These are phyloP conservation scores for Limonomyces culmigenus DNA, from an alignment of 1,284 basidiomycete genomes.

Conservation along the genomic window DNA sequence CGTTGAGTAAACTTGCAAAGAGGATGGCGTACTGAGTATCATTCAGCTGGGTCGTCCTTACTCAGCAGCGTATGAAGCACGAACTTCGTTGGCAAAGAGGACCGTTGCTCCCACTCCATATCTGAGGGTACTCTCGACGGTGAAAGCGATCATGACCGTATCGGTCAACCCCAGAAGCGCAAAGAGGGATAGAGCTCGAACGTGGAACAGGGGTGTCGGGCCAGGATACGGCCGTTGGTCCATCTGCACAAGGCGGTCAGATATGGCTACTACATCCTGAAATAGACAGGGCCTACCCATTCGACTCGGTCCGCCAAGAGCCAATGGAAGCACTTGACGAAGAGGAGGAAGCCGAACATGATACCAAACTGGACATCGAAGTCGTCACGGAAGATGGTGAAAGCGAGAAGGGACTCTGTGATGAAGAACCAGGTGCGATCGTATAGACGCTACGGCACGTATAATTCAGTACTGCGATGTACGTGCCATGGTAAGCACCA, in stretches of 20 bases:
- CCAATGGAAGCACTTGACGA: conserved; percentile 98
- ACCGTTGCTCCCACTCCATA: conserved; percentile 82
- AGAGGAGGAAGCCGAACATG: conserved; percentile 85
- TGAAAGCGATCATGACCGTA: conserved; percentile 55
- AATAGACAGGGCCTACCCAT: conserved; percentile 58
- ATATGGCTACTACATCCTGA: no score
- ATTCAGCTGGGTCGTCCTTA: conserved; percentile 6
- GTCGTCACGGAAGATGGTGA: conserved; percentile 93
- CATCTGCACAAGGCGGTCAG: conserved; percentile 43
- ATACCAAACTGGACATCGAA: conserved; percentile 85
- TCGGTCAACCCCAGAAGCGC: conserved; percentile 56
- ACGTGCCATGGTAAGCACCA: conserved; percentile 1
- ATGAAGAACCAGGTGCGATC: conserved; percentile 96
- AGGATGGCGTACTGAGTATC: conserved; percentile 70
- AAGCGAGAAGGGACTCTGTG: conserved; percentile 87
- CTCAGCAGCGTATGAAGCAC: conserved; percentile 10
- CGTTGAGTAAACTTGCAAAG: conserved; percentile 65
- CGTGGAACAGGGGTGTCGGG: conserved; percentile 68
- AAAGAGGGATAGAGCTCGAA: conserved; percentile 65
- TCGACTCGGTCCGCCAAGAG: conserved; percentile 88
- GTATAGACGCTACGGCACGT: conserved; percentile 59
- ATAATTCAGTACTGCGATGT: conserved; percentile 3
- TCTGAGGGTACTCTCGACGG: conserved; percentile 62
- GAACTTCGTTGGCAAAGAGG: conserved; percentile 85
- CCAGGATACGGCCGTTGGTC: conserved; percentile 87